phyloP scores from a whole-genome alignment of 768 basidiomycete genomes.

The Kwoniella dejecticola region DNA sequence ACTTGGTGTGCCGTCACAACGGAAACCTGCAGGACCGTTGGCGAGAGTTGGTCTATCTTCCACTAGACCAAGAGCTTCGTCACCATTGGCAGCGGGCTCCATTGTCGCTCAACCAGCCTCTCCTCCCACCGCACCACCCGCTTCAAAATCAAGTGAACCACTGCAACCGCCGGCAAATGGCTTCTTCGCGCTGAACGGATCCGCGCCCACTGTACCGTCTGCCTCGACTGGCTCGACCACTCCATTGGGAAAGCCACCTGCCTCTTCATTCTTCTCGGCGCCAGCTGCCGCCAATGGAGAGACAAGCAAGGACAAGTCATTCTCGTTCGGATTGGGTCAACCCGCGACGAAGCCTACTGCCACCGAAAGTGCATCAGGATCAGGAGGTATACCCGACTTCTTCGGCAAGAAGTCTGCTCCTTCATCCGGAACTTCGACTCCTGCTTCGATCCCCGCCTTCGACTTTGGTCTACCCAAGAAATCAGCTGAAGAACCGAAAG shows the following conservation, averaged over 20 bases:
- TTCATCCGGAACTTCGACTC: slow-evolving; percentile 26
- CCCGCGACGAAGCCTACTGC: slow-evolving; percentile 8
- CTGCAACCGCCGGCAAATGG: slow-evolving; percentile 12
- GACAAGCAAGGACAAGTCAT: slow-evolving; percentile 12
- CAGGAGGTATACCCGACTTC: slow-evolving; percentile 23
- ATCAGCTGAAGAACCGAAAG: slow-evolving; percentile 12
- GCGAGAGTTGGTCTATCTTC: slow-evolving; percentile 30
- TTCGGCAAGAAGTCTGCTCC: slow-evolving; percentile 24
- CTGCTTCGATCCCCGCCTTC: slow-evolving; percentile 16
- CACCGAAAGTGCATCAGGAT: neutral
- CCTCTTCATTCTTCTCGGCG: slow-evolving; percentile 25
- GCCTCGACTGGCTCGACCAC: slow-evolving; percentile 21
- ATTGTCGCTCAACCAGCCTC: slow-evolving; percentile 45
- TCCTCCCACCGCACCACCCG: slow-evolving; percentile 26
- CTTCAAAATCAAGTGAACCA: slow-evolving; percentile 8
- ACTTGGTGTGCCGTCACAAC: slow-evolving; percentile 6
- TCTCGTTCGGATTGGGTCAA: slow-evolving; percentile 30
- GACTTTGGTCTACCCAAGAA: slow-evolving; percentile 25
- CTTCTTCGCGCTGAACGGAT: slow-evolving; percentile 23
- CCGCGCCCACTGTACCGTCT: slow-evolving; percentile 1
- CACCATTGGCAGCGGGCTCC: slow-evolving; percentile 44
- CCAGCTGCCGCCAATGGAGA: slow-evolving; percentile 10
- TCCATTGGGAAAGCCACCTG: slow-evolving; percentile 19
- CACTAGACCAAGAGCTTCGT: slow-evolving; percentile 44
- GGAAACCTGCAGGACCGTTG: slow-evolving; percentile 25